Conservation (phyloP, 1,284 basidiomycete species). For the Microbotryum lychnidis-dioicae region DNA sequence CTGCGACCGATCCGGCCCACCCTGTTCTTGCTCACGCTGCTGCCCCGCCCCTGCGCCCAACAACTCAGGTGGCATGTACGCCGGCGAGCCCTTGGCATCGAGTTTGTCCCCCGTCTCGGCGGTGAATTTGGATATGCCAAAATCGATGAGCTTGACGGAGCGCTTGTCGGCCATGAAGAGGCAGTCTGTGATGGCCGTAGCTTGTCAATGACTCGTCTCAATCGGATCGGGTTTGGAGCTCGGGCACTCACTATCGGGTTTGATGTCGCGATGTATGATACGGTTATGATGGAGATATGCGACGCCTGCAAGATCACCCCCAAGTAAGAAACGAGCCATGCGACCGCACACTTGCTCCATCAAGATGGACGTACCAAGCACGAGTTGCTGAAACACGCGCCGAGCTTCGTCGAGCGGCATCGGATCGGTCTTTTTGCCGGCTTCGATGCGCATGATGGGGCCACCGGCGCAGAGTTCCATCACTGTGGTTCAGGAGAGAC, state of each 20-base stretch:
- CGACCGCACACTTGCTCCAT: background rate
- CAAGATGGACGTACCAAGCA: slow-evolving; percentile 41
- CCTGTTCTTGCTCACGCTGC: background rate
- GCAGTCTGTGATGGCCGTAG: slow-evolving; percentile 45
- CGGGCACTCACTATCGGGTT: slow-evolving; percentile 39
- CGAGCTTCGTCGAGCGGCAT: slow-evolving; percentile 39
- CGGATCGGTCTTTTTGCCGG: slow-evolving; percentile 35
- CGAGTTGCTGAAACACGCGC: slow-evolving; percentile 49
- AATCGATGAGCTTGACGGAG: slow-evolving; percentile 48
- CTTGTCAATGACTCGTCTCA: slow-evolving; percentile 33
- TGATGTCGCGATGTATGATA: slow-evolving; percentile 42
- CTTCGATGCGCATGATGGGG: slow-evolving; percentile 44
- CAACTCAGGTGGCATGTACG: slow-evolving; percentile 51
- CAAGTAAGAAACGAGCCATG: background rate
- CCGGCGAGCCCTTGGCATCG: slow-evolving; percentile 48
- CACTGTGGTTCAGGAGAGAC: slow-evolving; percentile 28
- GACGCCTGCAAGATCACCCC: slow-evolving; percentile 13
- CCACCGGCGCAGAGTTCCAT: slow-evolving; percentile 48
- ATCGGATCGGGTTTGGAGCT: slow-evolving; percentile 31
- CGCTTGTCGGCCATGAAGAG: slow-evolving; percentile 44
- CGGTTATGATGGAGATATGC: slow-evolving; percentile 50
- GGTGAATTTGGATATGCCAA: slow-evolving; percentile 53
- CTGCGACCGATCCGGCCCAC: background rate
- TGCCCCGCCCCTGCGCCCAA: slow-evolving; percentile 13
- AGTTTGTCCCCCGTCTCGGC: slow-evolving; percentile 42